Evolutionary conservation across 306 rosid species (phyloP), one percentile per base, ranked within the genome.

Genomic region (Ormosia semicastrata): DNA sequence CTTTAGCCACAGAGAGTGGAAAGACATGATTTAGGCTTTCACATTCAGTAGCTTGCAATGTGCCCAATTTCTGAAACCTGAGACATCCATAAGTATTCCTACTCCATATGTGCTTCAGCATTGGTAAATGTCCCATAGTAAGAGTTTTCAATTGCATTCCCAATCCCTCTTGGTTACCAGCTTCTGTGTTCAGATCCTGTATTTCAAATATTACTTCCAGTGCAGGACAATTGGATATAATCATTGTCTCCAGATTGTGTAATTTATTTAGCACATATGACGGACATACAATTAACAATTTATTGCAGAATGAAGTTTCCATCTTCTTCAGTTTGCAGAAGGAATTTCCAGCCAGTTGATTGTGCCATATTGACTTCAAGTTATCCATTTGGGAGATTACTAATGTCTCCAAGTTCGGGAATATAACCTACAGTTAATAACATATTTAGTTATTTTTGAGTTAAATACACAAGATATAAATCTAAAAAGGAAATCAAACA

Each of bases 71-170:
- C n/a, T 11, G 54, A 58, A 75, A 58, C 49, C 12, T 58, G 4
- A 46, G 43, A 3, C 36, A 58, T 47, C 41, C 34, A 10, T 46
- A 2, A 30, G 69, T 54, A 49, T 59, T 68, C 5, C 40, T 34
- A n/a, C 37, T 59, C 84, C 78, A 62, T 13, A 72, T 43, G 18
- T 62, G 43, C 37, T 72, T 81, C 3, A 81, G 43, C 29, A 10
- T 62, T 7, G 79, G 63, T 37, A 81, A 11, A 10, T 3, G 14
- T 0, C 2, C 0, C 13, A 80, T 12, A 7, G 11, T 18, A 4
- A 60, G 10, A 2, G 1, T 33, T 8, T n/a, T 62, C 54, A 81
- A 60, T 9, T 29, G 56, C 17, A 41, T 13, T 24, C n/a, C 2
- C 32, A 39, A 2, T 34, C 3, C n/a, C 8, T 3, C 13, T n/a